A percentile compares a stretch with the other conserved stretches of the same genome.
Evolutionary conservation across 768 basidiomycete species (phyloP).

Genomic region (Naganishia kalamii): DNA sequence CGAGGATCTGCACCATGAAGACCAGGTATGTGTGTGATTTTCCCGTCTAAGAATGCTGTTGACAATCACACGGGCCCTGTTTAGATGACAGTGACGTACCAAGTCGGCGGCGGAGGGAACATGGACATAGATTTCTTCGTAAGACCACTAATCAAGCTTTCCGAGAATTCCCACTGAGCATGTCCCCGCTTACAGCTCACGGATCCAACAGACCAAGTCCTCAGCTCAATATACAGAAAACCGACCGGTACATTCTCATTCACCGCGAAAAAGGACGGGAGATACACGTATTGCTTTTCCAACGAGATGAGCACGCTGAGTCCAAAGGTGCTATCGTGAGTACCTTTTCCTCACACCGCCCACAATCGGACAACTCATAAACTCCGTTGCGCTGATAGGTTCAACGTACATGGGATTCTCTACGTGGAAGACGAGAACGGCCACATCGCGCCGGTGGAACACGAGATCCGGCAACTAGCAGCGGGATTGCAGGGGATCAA

Average conservation of each 20-base stretch:
- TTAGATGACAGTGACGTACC: conserved; percentile 98
- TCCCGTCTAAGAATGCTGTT: not conserved
- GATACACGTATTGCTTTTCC: conserved; percentile 94
- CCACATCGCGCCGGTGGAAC: conserved; percentile 84
- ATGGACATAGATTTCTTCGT: conserved; percentile 98
- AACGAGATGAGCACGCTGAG: conserved; percentile 97
- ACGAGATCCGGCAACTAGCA: conserved; percentile 80
- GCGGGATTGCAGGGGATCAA: conserved; percentile 80
- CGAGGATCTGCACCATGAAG: conserved; percentile 45
- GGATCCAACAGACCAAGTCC: conserved; percentile 62
- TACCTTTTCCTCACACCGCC: not conserved
- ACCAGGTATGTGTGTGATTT: conserved; percentile 34
- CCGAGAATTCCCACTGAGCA: not conserved
- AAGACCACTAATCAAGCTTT: conserved; percentile 13
- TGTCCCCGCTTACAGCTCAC: conserved; percentile 66
- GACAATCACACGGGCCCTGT: not conserved
- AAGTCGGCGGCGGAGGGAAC: conserved; percentile 94
- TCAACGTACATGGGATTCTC: conserved; percentile 96
- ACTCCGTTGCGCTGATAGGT: conserved; percentile 51
- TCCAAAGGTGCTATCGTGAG: conserved; percentile 86
- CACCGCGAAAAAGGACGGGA: conserved; percentile 78
- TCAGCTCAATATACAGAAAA: conserved; percentile 76
- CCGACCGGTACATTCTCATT: conserved; percentile 83
- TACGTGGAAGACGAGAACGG: conserved; percentile 77
- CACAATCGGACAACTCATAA: not conserved